phyloP scores from a whole-genome alignment of 2,329 filamentous ascomycete genomes.

The Monilinia fructicola region DNA sequence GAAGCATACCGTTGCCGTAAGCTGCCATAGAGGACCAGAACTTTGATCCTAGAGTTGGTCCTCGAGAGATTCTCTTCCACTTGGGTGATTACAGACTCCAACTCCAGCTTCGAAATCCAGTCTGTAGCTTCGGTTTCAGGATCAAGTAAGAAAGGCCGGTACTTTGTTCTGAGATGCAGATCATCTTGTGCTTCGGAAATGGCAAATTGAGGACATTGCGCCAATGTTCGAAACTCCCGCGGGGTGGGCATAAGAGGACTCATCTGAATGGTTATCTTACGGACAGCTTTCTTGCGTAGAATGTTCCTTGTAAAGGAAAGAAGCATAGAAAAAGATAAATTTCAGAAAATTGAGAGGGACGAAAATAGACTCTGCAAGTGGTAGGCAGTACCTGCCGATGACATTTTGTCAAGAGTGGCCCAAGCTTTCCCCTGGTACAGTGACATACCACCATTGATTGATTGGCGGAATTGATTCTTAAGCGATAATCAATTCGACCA shows the following conservation, averaged over 20 bases:
- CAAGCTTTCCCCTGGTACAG: neutral
- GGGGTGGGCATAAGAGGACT: neutral
- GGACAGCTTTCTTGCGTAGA: neutral
- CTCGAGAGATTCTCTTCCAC: slow-evolving; percentile 48
- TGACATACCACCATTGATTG: slow-evolving; percentile 2
- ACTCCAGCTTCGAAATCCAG: slow-evolving; percentile 58
- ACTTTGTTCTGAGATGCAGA: slow-evolving; percentile 42
- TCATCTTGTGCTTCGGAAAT: slow-evolving; percentile 16
- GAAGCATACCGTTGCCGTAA: slow-evolving; percentile 45
- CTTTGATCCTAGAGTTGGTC: slow-evolving; percentile 46
- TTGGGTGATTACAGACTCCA: slow-evolving; percentile 53
- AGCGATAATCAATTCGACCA: no score
- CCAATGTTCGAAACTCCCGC: slow-evolving; percentile 14
- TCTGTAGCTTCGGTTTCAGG: slow-evolving; percentile 45
- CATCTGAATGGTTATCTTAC: neutral
- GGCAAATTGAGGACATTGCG: slow-evolving; percentile 14
- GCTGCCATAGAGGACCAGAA: slow-evolving; percentile 63
- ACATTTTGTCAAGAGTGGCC: slow-evolving; percentile 2
- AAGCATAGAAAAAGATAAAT: slow-evolving; percentile 2
- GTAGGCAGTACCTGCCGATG: neutral
- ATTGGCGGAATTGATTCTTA: neutral
- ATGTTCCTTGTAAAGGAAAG: neutral
- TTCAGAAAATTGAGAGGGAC: neutral
- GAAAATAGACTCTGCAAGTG: neutral
- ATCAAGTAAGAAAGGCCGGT: slow-evolving; percentile 57